Conservation (phyloP, 2,329 filamentous ascomycete species). For the Pseudofabraea citricarpa region DNA sequence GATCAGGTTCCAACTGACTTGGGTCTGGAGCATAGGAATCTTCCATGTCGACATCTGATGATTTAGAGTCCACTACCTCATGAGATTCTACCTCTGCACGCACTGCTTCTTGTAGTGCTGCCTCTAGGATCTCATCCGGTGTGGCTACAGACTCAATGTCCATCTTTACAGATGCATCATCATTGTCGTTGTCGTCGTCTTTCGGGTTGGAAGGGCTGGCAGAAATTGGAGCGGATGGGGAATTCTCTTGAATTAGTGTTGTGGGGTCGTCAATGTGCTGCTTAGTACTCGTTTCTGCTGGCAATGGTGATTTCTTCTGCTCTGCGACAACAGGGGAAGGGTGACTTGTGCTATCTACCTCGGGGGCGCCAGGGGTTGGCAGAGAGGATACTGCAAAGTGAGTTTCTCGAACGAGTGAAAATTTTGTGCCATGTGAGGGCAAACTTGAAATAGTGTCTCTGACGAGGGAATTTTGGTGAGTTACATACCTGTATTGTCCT, state of each 20-base stretch:
- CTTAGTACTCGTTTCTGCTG: too few species aligned
- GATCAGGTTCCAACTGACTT: slow-evolving; percentile 8
- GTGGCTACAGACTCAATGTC: neutral
- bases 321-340: too few species aligned
- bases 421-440: too few species aligned
- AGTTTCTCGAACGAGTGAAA: slow-evolving; percentile 11
- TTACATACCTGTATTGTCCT: slow-evolving; percentile 19
- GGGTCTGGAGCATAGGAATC: slow-evolving; percentile 16
- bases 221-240: too few species aligned
- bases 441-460: too few species aligned
- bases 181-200: too few species aligned
- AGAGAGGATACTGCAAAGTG: slow-evolving; percentile 14
- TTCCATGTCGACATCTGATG: slow-evolving; percentile 18
- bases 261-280: too few species aligned
- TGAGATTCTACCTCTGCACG: slow-evolving; percentile 22
- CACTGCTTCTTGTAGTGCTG: slow-evolving; percentile 22
- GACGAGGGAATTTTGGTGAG: too few species aligned
- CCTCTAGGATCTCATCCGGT: slow-evolving; percentile 19
- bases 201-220: too few species aligned
- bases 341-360: too few species aligned
- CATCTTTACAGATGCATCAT: neutral
- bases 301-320: too few species aligned
- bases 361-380: slow-evolving; percentile 2
- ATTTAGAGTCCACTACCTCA: slow-evolving; percentile 3
- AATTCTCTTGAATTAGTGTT: too few species aligned